phyloP scores from a whole-genome alignment of 768 basidiomycete genomes.

The Grammothele lineata region DNA sequence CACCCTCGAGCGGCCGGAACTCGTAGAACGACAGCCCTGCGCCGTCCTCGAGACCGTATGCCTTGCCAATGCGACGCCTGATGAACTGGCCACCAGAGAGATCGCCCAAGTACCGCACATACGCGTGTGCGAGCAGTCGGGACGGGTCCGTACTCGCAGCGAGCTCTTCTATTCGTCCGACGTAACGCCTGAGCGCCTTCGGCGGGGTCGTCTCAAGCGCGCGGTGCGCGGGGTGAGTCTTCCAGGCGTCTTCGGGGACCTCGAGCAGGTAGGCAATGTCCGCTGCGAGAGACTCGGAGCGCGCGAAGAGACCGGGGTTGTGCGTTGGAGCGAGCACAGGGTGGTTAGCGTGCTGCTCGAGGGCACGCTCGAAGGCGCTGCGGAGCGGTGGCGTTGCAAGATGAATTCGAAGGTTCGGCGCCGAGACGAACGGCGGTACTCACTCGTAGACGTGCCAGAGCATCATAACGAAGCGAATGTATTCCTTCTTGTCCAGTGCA shows the following conservation, averaged over 20 bases:
- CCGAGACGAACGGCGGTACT: constrained; percentile 20
- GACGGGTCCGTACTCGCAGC: constrained; percentile 41
- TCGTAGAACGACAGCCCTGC: constrained; percentile 58
- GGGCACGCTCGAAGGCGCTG: constrained; percentile 53
- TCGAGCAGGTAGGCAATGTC: constrained; percentile 66
- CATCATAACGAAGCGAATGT: constrained; percentile 68
- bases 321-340: constrained; percentile 63
- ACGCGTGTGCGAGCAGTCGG: constrained; percentile 68
- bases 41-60: constrained; percentile 57
- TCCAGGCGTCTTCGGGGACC: constrained; percentile 50
- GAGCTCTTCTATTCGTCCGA: constrained; percentile 48
- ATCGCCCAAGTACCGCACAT: constrained; percentile 82
- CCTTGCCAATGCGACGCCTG: constrained; percentile 55
- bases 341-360: constrained; percentile 58
- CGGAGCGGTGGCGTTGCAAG: too few species aligned
- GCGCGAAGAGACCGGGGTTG: constrained; percentile 63
- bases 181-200: constrained; percentile 46
- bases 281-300: constrained; percentile 53
- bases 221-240: constrained; percentile 49
- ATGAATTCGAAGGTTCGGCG: not conserved
- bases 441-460: constrained; percentile 79
- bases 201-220: constrained; percentile 44
- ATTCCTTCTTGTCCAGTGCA: constrained; percentile 57
- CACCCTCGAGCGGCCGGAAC: constrained; percentile 53
- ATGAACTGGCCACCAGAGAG: constrained; percentile 76